Evolutionary conservation across 495 filamentous ascomycete species (phyloP).

Genomic region (Talaromyces adpressus): DNA sequence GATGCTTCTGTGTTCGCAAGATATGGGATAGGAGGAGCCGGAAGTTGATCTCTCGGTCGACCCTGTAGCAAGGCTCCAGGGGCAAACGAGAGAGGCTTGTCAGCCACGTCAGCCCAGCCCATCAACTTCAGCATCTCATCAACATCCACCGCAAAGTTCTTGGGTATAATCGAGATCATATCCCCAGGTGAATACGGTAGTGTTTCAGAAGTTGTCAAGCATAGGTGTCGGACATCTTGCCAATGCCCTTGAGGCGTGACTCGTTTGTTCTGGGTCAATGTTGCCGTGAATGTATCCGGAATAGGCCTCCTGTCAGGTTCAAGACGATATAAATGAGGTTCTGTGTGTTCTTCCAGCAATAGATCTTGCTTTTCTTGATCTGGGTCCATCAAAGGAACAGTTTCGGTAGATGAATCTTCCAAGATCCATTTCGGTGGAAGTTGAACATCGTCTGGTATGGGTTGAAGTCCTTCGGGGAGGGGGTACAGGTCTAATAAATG

Average conservation of each 20-base stretch:
- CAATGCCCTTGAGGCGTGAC: conserved; percentile 73
- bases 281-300: conserved; percentile 36
- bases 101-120: conserved; percentile 66
- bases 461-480: conserved; percentile 53
- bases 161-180: conserved; percentile 71
- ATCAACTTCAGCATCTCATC: conserved; percentile 65
- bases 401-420: conserved; percentile 25
- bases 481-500: conserved; percentile 62
- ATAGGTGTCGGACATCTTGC: conserved; percentile 88
- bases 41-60: conserved; percentile 14
- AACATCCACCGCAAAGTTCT: conserved; percentile 77
- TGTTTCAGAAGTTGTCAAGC: conserved; percentile 40
- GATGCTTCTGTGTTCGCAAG: conserved; percentile 24
- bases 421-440: conserved; percentile 79
- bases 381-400: not conserved
- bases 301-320: conserved; percentile 44
- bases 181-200: conserved; percentile 61
- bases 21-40: conserved; percentile 35
- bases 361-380: conserved; percentile 11
- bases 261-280: conserved; percentile 52
- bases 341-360: not conserved
- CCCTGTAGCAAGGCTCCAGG: conserved; percentile 18
- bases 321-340: conserved; percentile 31
- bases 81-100: conserved; percentile 49
- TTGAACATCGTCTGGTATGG: conserved; percentile 69